Percentiles rank a stretch among this genome's conserved stretches.
These are phyloP conservation scores for Colletotrichum sp. DNA, from an alignment of 2,329 filamentous ascomycete species.

Conservation along the genomic window DNA sequence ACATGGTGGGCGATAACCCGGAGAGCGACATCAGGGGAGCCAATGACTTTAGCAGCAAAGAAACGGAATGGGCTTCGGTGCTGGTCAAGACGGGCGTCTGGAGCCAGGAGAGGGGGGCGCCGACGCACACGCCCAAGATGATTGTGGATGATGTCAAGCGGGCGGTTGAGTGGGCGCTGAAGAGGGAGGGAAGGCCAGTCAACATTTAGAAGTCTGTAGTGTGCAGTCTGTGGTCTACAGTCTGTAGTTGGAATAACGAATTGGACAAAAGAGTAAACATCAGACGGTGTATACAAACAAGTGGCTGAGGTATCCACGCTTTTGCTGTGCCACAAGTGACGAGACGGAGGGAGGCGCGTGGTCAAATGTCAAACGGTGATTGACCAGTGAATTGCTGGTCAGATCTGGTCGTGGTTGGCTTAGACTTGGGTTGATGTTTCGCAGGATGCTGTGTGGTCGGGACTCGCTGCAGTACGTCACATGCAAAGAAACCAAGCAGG, in stretches of 20 bases:
- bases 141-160: constrained; percentile 78
- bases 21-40: constrained; percentile 91
- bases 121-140: constrained; percentile 65
- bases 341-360: background rate
- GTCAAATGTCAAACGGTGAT: background rate
- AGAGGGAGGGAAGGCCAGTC: constrained; percentile 48
- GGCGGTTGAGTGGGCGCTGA: constrained; percentile 79
- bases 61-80: constrained; percentile 78
- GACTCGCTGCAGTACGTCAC: constrained; percentile 9
- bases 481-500: constrained; percentile 3
- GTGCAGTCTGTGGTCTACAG: background rate
- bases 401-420: background rate
- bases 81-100: constrained; percentile 85
- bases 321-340: background rate
- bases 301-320: background rate
- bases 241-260: background rate
- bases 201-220: background rate
- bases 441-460: background rate
- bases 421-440: background rate
- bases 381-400: background rate
- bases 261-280: background rate
- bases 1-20: constrained; percentile 93
- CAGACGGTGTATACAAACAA: background rate
- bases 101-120: constrained; percentile 47
- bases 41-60: constrained; percentile 73